Percentiles rank a stretch among this genome's conserved stretches.
phyloP scores from a whole-genome alignment of 225 moss, liverwort and hornwort genomes.

The Takakia lepidozioides region DNA sequence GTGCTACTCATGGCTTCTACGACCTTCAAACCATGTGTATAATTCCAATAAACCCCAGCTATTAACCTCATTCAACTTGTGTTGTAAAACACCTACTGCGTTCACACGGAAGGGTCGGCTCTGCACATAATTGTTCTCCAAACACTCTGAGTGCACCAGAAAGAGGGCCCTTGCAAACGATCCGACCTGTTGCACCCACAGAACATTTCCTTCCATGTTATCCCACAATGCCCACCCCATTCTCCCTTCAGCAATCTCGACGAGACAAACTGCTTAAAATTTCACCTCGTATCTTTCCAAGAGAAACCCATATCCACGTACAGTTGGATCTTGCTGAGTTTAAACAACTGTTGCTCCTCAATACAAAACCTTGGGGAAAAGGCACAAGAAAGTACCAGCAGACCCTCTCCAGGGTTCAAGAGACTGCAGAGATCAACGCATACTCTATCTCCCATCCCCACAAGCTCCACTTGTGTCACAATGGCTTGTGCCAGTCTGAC shows the following conservation, averaged over 20 bases:
- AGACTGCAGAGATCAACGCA: slow-evolving; percentile 53
- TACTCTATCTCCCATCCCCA: slow-evolving; percentile 56
- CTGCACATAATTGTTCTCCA: slow-evolving; percentile 51
- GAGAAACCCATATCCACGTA: too few species aligned
- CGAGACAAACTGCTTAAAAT: too few species aligned
- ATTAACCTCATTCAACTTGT: too few species aligned
- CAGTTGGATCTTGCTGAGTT: not conserved
- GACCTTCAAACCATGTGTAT: too few species aligned
- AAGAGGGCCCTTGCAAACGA: slow-evolving; percentile 92
- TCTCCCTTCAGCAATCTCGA: too few species aligned
- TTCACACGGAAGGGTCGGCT: slow-evolving; percentile 93
- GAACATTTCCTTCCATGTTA: too few species aligned
- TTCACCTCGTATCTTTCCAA: too few species aligned
- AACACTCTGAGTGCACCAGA: slow-evolving; percentile 92
- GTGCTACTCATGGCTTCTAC: too few species aligned
- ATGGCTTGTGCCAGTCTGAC: slow-evolving; percentile 24
- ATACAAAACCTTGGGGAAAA: not conserved
- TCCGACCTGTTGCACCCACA: slow-evolving; percentile 60
- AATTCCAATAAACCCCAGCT: too few species aligned
- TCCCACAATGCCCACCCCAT: too few species aligned
- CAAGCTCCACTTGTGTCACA: slow-evolving; percentile 29
- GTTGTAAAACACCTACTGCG: slow-evolving; percentile 68
- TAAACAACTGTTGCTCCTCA: not conserved
- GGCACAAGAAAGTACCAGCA: slow-evolving; percentile 19
- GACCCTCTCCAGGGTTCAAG: slow-evolving; percentile 45